Evolutionary conservation across 306 rosid species (phyloP), one percentile per base, ranked within the genome.

Genomic region (Fagus crenata): DNA sequence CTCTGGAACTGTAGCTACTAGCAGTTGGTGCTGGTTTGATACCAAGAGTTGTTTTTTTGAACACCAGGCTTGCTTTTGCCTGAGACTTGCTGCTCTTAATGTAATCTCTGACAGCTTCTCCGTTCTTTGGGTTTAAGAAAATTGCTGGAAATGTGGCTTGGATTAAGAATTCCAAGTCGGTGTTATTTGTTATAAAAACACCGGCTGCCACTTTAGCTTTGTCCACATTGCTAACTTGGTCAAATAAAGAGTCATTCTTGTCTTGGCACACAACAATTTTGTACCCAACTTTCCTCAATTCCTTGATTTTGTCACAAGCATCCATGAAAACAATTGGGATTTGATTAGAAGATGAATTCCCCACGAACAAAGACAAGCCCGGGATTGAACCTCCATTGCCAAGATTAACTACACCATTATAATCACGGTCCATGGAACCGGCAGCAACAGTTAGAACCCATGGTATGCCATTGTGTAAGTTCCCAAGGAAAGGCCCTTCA

Each of bases 361-460:
- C 91, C 0, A 74, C 72, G 39, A 75, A 93, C 6, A 86, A 84
- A 64, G 93, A 84, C 3, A 63, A 40, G 33, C 98, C 97, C 3
- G 78, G 43, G 78, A 89, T 32, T 1, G 67, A 0, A 46, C 51
- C 78, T 71, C 85, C 90, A 67, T 89, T 84, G 1, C 84, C 86
- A n/a, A 90, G 93, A 6, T 43, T 85, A 0, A 87, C 60, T 6
- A 51, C 61, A 14, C 89, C 97, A 0, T 51, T 39, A 32, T 89
- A 90, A 5, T 81, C 83, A 3, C 96, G 90, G 67, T 93, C 97
- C 42, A 82, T 1, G 9, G 89, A 86, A 3, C 88, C 81, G 0
- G 94, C 93, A 12, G 94, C 98, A 11, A 89, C 97, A 0, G 92
- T 90, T 39, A 83, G 69, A 37, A 93, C 91, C 98, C 97, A 91